phyloP scores from a whole-genome alignment of 2,329 filamentous ascomycete genomes.

The Trichoderma aggressivum region DNA sequence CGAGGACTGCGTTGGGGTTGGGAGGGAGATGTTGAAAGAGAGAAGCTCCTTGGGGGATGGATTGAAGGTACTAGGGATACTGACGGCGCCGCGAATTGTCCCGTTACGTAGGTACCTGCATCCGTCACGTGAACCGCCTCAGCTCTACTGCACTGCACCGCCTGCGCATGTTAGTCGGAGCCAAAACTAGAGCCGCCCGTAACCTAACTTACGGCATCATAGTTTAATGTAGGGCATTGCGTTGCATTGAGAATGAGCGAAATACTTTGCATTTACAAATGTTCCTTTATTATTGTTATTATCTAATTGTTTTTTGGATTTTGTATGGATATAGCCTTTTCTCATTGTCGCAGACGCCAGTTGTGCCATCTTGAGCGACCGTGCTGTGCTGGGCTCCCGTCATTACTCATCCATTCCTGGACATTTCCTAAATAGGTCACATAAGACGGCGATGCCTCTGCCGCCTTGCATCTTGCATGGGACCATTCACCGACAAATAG shows the following conservation, averaged over 20 bases:
- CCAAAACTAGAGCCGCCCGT: slow-evolving; percentile 9
- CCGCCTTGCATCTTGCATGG: not conserved
- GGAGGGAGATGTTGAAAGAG: slow-evolving; percentile 20
- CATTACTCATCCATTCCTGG: not conserved
- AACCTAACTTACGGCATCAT: not conserved
- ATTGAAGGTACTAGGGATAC: not conserved
- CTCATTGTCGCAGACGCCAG: not conserved
- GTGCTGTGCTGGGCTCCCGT: not conserved
- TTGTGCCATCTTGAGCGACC: not conserved
- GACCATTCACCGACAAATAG: not conserved
- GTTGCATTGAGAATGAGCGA: not conserved
- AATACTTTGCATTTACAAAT: not conserved
- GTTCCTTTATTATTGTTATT: not conserved
- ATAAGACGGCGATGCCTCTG: not conserved
- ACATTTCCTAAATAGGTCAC: not conserved
- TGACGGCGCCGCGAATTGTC: slow-evolving; percentile 27
- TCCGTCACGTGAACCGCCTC: slow-evolving; percentile 28
- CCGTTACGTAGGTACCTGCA: slow-evolving; percentile 21
- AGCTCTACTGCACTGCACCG: not conserved
- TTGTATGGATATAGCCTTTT: not conserved
- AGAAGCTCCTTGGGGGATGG: not conserved
- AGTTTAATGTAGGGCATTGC: not conserved
- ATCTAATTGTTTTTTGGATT: not conserved
- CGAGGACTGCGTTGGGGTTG: slow-evolving; percentile 26
- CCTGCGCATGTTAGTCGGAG: not conserved